A percentile compares a stretch with the other conserved stretches of the same genome.
Evolutionary conservation across 495 filamentous ascomycete species (phyloP).

Genomic region (Penicillium canariense): DNA sequence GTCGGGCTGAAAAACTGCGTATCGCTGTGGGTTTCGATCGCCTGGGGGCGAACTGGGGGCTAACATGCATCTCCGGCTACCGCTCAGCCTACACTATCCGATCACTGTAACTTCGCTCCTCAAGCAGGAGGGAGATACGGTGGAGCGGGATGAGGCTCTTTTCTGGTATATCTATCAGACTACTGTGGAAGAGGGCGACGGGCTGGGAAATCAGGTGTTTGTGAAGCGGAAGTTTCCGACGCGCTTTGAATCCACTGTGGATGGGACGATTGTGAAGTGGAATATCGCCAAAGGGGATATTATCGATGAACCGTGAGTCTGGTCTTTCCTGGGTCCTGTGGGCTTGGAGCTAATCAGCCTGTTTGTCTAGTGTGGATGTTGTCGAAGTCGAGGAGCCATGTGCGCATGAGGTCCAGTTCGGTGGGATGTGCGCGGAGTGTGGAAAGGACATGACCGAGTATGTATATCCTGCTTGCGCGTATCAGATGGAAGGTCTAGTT

Average conservation of each 20-base stretch:
- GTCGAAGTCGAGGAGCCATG: conserved; percentile 88
- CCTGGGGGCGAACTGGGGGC: conserved; percentile 22
- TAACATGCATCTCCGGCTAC: conserved; percentile 53
- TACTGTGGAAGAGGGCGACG: conserved; percentile 69
- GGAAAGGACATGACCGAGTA: conserved; percentile 96
- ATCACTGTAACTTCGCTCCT: conserved; percentile 89
- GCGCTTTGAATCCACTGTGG: conserved; percentile 76
- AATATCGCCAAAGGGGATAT: conserved; percentile 69
- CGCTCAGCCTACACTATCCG: conserved; percentile 74
- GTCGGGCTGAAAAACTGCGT: conserved; percentile 1
- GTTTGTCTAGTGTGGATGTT: conserved; percentile 47
- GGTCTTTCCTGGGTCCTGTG: neutral
- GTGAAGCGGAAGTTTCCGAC: conserved; percentile 70
- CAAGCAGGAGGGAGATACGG: conserved; percentile 67
- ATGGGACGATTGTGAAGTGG: conserved; percentile 76
- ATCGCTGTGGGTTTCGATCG: conserved; percentile 7
- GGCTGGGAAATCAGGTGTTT: conserved; percentile 60
- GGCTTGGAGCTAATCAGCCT: conserved; percentile 14
- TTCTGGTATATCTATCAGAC: conserved; percentile 84
- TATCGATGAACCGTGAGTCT: conserved; percentile 52
- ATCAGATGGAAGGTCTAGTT: neutral
- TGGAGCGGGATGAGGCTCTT: conserved; percentile 71
- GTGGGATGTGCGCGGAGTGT: conserved; percentile 84
- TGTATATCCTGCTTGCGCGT: conserved; percentile 15
- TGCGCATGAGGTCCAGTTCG: conserved; percentile 85